Percentiles rank a stretch among this genome's conserved stretches.
These are phyloP conservation scores for Sextonia rubra DNA, from an alignment of 164 flowering plant genomes.

Conservation along the genomic window DNA sequence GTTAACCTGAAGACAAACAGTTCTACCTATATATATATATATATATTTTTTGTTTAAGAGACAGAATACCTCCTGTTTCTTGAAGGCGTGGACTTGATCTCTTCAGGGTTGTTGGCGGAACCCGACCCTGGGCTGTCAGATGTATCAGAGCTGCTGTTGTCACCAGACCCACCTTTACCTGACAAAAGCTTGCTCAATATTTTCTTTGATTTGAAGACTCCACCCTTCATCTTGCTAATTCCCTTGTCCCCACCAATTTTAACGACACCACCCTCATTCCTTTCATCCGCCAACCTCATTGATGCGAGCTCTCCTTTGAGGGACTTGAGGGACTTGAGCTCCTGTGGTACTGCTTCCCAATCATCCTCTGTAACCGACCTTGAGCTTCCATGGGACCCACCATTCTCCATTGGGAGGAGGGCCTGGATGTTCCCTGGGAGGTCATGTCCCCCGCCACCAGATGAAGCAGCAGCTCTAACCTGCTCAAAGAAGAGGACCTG, in stretches of 20 bases:
- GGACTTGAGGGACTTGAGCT: slow-evolving; percentile 50
- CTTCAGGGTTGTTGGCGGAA: slow-evolving; percentile 45
- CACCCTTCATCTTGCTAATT: slow-evolving; percentile 36
- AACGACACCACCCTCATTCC: slow-evolving; percentile 15
- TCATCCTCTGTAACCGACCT: slow-evolving; percentile 61
- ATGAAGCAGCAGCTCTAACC: slow-evolving; percentile 52
- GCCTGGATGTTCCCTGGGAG: slow-evolving; percentile 46
- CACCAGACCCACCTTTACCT: slow-evolving; percentile 35
- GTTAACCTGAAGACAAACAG: slow-evolving; percentile 18
- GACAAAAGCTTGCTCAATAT: slow-evolving; percentile 60
- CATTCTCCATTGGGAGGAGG: slow-evolving; percentile 28
- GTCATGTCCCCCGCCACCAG: slow-evolving; percentile 47
- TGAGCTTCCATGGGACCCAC: slow-evolving; percentile 55
- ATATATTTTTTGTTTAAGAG: slow-evolving; percentile 34
- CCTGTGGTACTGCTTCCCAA: slow-evolving; percentile 48
- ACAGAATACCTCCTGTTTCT: slow-evolving; percentile 53
- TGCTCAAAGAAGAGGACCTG: slow-evolving; percentile 98
- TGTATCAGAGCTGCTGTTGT: slow-evolving; percentile 59
- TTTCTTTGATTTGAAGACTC: slow-evolving; percentile 48
- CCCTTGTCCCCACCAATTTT: slow-evolving; percentile 35
- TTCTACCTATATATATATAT: too few relatives aligned
- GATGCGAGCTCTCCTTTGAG: slow-evolving; percentile 51
- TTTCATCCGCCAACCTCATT: slow-evolving; percentile 31
- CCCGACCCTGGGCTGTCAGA: slow-evolving; percentile 55
- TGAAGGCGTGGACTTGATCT: slow-evolving; percentile 47